These are phyloP conservation scores for Phytopythium delawarense DNA, from an alignment of 352 stramenopile genomes.

Conservation along the genomic window DNA sequence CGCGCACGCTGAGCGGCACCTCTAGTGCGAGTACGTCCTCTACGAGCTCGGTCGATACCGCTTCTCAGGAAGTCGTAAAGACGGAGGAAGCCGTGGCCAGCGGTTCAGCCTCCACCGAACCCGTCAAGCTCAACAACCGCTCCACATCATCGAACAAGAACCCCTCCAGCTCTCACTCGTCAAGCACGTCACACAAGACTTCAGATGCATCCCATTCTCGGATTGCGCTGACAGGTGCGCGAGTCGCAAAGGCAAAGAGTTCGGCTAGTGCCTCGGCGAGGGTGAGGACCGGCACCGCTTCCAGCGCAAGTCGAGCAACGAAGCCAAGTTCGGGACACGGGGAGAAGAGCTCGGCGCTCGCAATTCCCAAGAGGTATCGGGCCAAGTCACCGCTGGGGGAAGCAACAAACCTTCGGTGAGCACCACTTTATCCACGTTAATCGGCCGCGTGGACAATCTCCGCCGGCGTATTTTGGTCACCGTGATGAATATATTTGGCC, in stretches of 20 bases:
- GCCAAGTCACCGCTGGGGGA: slow-evolving; percentile 28
- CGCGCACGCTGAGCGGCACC: neutral
- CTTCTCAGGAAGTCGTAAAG: slow-evolving; percentile 13
- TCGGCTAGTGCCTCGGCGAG: slow-evolving; percentile 14
- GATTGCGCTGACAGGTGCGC: neutral
- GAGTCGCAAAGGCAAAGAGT: slow-evolving; percentile 9
- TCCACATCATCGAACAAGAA: slow-evolving; percentile 6
- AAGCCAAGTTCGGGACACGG: slow-evolving; percentile 10
- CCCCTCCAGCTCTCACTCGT: neutral
- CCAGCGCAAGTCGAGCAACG: slow-evolving; percentile 12
- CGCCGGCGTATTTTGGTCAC: neutral
- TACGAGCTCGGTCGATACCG: neutral
- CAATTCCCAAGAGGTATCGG: slow-evolving; percentile 27
- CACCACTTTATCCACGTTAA: neutral
- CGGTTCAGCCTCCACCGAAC: neutral
- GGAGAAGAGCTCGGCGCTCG: slow-evolving; percentile 20
- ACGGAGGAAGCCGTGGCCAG: neutral
- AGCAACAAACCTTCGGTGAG: slow-evolving; percentile 22
- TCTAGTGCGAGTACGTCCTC: slow-evolving; percentile 6
- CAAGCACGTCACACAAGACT: slow-evolving; percentile 2
- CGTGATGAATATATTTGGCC: slow-evolving; percentile 1
- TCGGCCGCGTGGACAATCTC: neutral
- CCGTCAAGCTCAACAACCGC: neutral
- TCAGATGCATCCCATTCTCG: neutral
- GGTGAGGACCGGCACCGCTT: slow-evolving; percentile 10